Evolutionary conservation across 176 grass and related monocot species (phyloP), one percentile per base, ranked within the genome.

Genomic region (Cenchrus purpureus): DNA sequence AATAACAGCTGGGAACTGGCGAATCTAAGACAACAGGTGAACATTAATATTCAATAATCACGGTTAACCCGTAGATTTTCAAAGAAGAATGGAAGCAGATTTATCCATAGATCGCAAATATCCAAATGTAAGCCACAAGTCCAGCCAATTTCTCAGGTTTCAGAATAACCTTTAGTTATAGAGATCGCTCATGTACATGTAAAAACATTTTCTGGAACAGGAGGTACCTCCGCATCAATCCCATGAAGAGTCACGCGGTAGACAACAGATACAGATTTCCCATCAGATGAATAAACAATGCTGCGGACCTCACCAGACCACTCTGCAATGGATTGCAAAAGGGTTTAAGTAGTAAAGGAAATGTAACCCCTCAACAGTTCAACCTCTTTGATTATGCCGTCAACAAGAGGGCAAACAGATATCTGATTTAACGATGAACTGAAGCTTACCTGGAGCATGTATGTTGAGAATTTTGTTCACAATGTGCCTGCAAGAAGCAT

Each of bases 241-340:
- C 97, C 93, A 89, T 96, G 85, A 58, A 99, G 91, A 72, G 91
- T 99, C 29, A 99, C 91, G 42, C 91, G 94, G 73, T 96, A 99
- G 78, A 99, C 91, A 79, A 98, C 93, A 83, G 93, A 89, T 73
- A 96, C 94, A 52, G 94, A 92, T 61, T 92, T 89, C 61, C 90
- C 89, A 53, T 94, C 93, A 82, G 91, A 83, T 69, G 94, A 96
- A 71, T 96, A 96, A 68, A 94, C 79, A 79, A 96, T 92, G 82
- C 29, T 96, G 70, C 93, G 83, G 69, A 99, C 83, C 68, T 99
- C 94, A 19, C 94, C 97, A 68, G 93, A 99, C 97, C 94, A 99
- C 80, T 96, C 96, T 98, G 85, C 37, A 90, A 83, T 82, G 43
- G 74, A 77, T 63, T 76, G 72, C 10, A 49, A 71, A 68, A 53